A percentile compares a stretch with the other conserved stretches of the same genome.
Evolutionary conservation across 306 rosid species (phyloP).

Genomic region (Oemleria cerasiformis): DNA sequence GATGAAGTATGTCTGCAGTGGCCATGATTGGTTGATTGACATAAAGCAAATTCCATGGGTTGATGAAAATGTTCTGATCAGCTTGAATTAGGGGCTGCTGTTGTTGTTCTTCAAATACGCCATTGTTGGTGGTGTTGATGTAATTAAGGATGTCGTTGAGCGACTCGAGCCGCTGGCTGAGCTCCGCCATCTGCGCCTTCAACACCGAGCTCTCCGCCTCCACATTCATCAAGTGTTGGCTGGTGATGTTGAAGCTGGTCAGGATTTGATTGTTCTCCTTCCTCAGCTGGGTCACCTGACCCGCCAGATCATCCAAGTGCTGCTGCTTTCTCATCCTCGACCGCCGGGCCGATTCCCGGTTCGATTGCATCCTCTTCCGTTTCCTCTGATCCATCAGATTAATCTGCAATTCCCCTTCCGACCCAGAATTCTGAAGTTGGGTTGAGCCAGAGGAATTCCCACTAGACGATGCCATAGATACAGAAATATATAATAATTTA

Average conservation of each 20-base stretch:
- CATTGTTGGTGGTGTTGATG: constrained; percentile 33
- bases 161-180: constrained; percentile 63
- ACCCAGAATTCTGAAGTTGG: constrained; percentile 49
- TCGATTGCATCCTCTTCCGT: constrained; percentile 75
- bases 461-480: constrained; percentile 53
- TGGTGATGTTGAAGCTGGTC: constrained; percentile 40
- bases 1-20: constrained; percentile 53
- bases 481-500: background rate
- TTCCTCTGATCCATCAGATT: constrained; percentile 58
- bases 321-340: constrained; percentile 77
- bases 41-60: constrained; percentile 43
- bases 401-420: constrained; percentile 53
- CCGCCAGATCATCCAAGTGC: constrained; percentile 61
- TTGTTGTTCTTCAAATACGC: constrained; percentile 16
- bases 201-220: constrained; percentile 64
- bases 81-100: constrained; percentile 15
- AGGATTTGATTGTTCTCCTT: constrained; percentile 49
- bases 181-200: constrained; percentile 64
- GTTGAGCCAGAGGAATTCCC: constrained; percentile 58
- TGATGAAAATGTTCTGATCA: constrained; percentile 33
- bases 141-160: constrained; percentile 49
- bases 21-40: constrained; percentile 73
- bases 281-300: constrained; percentile 31
- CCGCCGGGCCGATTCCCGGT: constrained; percentile 81
- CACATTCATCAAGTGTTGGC: constrained; percentile 43